Conservation (phyloP, 2,329 filamentous ascomycete species). For the Colletotrichum sublineola region DNA sequence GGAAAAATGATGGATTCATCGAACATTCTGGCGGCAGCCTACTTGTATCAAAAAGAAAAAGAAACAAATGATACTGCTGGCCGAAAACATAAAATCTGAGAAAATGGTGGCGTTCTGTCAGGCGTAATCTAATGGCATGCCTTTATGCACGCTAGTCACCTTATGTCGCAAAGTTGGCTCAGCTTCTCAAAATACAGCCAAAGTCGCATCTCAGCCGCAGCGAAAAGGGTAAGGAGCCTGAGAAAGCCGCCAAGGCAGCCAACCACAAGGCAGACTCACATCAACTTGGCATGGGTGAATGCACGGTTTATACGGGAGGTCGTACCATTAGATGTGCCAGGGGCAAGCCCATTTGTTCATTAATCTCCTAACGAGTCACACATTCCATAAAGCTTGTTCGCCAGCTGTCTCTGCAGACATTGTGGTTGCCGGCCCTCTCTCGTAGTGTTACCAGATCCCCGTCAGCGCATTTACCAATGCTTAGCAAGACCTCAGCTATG, state of each 20-base stretch:
- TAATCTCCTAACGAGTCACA: neutral
- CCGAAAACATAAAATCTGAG: neutral
- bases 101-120: neutral
- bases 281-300: neutral
- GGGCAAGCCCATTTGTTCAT: neutral
- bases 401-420: neutral
- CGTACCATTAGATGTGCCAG: neutral
- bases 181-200: neutral
- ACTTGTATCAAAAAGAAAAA: neutral
- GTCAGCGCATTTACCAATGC: neutral
- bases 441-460: neutral
- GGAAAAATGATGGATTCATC: neutral
- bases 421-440: neutral
- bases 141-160: neutral
- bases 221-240: conserved; percentile 12
- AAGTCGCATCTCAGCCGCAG: conserved; percentile 18
- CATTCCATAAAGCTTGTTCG: neutral
- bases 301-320: neutral
- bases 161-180: neutral
- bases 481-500: neutral
- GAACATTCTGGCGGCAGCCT: neutral
- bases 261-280: conserved; percentile 19
- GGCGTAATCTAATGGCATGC: neutral
- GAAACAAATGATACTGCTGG: neutral
- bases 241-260: conserved; percentile 5